Evolutionary conservation across 768 basidiomycete genomes (phyloP).

Genomic region (Strobilomyces echinocephalus): DNA sequence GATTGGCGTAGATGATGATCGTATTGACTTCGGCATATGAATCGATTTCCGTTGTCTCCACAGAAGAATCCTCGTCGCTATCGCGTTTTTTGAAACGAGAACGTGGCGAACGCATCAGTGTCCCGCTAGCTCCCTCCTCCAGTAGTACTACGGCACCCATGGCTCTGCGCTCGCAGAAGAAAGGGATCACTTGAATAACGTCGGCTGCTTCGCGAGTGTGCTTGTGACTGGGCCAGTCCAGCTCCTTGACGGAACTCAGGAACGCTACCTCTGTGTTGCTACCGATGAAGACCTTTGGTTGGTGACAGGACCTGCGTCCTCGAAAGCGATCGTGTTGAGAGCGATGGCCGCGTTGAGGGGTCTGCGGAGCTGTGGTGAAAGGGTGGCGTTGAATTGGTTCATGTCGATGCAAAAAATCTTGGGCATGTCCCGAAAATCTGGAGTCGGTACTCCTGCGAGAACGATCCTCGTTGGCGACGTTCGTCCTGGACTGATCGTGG

Average conservation of each 20-base stretch:
- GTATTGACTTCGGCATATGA: slow-evolving; percentile 75
- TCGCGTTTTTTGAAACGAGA: slow-evolving; percentile 43
- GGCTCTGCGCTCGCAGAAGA: slow-evolving; percentile 88
- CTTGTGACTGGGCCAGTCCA: slow-evolving; percentile 71
- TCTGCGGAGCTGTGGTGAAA: slow-evolving; percentile 55
- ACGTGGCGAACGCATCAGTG: slow-evolving; percentile 78
- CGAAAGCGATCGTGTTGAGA: slow-evolving; percentile 93
- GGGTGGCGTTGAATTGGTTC: slow-evolving; percentile 55
- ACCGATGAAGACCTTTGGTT: slow-evolving; percentile 70
- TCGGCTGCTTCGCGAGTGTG: slow-evolving; percentile 53
- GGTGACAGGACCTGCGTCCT: slow-evolving; percentile 64
- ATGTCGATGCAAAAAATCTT: slow-evolving; percentile 90
- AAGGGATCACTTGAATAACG: slow-evolving; percentile 86
- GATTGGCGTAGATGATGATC: slow-evolving; percentile 97
- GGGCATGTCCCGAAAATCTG: slow-evolving; percentile 36
- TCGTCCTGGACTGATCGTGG: slow-evolving; percentile 66
- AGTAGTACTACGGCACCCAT: slow-evolving; percentile 97
- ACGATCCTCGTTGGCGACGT: slow-evolving; percentile 53
- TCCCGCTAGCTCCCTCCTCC: slow-evolving; percentile 88
- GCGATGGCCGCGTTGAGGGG: slow-evolving; percentile 84
- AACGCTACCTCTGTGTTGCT: slow-evolving; percentile 96
- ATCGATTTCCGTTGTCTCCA: slow-evolving; percentile 62
- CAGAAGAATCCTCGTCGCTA: slow-evolving; percentile 20
- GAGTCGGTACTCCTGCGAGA: slow-evolving; percentile 30
- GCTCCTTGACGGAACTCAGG: slow-evolving; percentile 76